Evolutionary conservation across 495 filamentous ascomycete species (phyloP).

Genomic region (Hypoxylon fuscum): DNA sequence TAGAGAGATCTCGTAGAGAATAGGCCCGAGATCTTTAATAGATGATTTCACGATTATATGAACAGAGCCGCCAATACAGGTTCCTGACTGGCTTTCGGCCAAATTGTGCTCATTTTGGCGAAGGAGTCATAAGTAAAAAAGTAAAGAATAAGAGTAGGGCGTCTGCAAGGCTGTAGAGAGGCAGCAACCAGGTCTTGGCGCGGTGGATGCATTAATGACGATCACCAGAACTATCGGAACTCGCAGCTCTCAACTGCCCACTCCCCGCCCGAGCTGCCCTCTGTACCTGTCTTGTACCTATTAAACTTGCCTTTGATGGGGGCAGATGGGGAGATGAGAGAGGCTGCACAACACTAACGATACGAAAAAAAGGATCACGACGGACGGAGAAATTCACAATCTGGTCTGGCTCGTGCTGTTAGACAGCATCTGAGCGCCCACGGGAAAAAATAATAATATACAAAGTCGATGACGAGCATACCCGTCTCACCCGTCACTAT

Average conservation of each 20-base stretch:
- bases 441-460: slow-evolving; percentile 9
- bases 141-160: not conserved
- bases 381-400: not conserved
- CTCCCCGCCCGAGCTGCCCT: slow-evolving; percentile 14
- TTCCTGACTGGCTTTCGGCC: not conserved
- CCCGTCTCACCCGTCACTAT: slow-evolving; percentile 34
- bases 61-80: not conserved
- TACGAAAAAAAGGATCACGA: slow-evolving; percentile 10
- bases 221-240: slow-evolving; percentile 48
- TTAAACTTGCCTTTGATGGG: not conserved
- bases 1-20: not conserved
- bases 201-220: slow-evolving; percentile 41
- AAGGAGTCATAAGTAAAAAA: not conserved
- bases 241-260: slow-evolving; percentile 35
- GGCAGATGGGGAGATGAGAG: not conserved
- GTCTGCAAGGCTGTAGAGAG: not conserved
- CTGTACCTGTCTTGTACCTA: slow-evolving; percentile 31
- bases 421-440: not conserved
- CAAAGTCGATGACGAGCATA: slow-evolving; percentile 37
- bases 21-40: slow-evolving; percentile 1
- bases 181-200: slow-evolving; percentile 29
- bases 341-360: not conserved
- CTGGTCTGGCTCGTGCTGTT: not conserved
- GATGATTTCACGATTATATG: slow-evolving; percentile 3
- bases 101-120: too few species aligned